Base-by-base conservation (phyloP, 2,329 filamentous ascomycete species). In the Daldinia sp. region DNA sequence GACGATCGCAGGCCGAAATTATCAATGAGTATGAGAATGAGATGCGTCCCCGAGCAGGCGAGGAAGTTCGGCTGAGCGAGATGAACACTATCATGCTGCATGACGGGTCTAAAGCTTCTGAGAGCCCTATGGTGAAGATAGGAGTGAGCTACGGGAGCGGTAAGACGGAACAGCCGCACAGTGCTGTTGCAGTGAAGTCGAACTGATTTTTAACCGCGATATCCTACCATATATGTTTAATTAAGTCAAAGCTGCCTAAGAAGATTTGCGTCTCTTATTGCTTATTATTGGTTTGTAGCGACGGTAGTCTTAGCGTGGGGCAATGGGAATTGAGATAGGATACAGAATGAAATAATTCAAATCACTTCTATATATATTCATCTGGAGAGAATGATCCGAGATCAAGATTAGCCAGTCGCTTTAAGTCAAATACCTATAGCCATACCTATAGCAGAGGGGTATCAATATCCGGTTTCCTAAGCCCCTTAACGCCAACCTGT, bases 11-110 rank as follows among this genome's bases (percentile, higher is more conserved):
- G 57, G 68, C 61, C 19, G 69, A 73, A 9, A 61, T 72, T 0
- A 75, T 83, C 17, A 68, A 65, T 2, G 70, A 62, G 1, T 83
- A 81, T 61, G 81, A 83, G 64, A 70, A 71, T 2, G 80, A 82
- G 67, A 80, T 83, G 77, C 77, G 80, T 15, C 67, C 73, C n/a
- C 74, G 81, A 35, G 77, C 76, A 10, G 77, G 76, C 7, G 76
- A 77, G 29, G 81, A 84, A 67, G 80, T 83, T 54, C 69, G 74
- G 17, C 68, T 78, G 5, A 80, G 78, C 25, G 74, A 78, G 21
- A 71, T 75, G 58, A 82, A 82, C 65, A 79, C 77, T 10, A 69
- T 73, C 58, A 81, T 83, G 77, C 65, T 83, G 32, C 80, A 83
- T 69, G 76, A 83, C 64, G 79, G 74, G 74, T 60, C 68, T 3